Conservation (phyloP, 495 filamentous ascomycete genomes). For the Penicillium coffeae region DNA sequence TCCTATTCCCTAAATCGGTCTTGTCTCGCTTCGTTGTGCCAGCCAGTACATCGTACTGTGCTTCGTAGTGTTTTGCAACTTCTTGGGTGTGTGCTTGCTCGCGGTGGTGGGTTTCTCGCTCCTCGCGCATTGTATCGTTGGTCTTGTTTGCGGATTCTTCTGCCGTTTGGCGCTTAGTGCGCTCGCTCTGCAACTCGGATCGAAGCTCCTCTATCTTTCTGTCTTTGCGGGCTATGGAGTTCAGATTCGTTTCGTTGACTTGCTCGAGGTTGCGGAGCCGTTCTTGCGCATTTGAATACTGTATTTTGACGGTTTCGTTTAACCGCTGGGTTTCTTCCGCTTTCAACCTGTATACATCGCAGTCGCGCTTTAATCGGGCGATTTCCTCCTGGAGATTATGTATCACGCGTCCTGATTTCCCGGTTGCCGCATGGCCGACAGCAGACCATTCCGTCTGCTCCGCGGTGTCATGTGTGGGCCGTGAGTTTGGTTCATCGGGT, state of each 20-base stretch:
- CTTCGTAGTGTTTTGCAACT: conserved; percentile 47
- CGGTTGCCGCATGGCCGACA: conserved; percentile 71
- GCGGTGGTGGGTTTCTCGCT: conserved; percentile 49
- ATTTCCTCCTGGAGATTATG: conserved; percentile 86
- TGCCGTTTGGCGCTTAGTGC: conserved; percentile 55
- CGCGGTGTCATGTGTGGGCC: conserved; percentile 28
- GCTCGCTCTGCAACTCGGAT: conserved; percentile 62
- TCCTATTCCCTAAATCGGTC: conserved; percentile 38
- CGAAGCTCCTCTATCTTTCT: conserved; percentile 74
- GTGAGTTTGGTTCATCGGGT: conserved; percentile 18
- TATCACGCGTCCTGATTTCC: conserved; percentile 92
- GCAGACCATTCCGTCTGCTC: conserved; percentile 61
- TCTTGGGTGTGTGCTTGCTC: conserved; percentile 61
- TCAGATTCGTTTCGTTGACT: conserved; percentile 69
- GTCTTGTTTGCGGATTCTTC: conserved; percentile 61
- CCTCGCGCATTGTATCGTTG: conserved; percentile 57
- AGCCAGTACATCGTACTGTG: conserved; percentile 68
- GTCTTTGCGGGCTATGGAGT: conserved; percentile 70
- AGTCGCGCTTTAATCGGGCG: conserved; percentile 76
- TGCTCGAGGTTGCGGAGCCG: conserved; percentile 60
- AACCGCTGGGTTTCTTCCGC: conserved; percentile 70
- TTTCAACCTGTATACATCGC: conserved; percentile 65
- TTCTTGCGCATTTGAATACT: conserved; percentile 61
- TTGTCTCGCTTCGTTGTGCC: conserved; percentile 56
- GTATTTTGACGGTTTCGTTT: conserved; percentile 68